Conservation (phyloP, 768 basidiomycete genomes). For the Erythrobasidium yunnanense region DNA sequence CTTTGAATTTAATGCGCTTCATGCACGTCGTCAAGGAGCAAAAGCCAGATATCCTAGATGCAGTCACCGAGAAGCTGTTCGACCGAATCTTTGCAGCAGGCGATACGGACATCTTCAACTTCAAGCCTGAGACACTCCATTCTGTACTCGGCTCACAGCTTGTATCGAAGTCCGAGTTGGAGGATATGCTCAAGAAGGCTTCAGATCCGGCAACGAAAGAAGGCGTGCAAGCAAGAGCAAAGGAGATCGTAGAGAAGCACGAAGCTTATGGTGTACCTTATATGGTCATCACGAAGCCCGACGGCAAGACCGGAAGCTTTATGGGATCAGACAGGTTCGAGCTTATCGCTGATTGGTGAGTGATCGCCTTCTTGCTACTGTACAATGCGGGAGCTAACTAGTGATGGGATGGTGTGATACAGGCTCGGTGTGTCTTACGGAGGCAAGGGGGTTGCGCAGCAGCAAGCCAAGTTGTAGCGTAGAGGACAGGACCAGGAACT, state of each 20-base stretch:
- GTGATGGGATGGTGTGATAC: no score
- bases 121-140: no score
- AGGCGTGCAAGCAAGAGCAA: not conserved
- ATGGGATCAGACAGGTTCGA: constrained; percentile 22
- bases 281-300: not conserved
- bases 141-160: not conserved
- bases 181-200: constrained; percentile 12
- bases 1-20: constrained; percentile 13
- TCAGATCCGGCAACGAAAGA: constrained; percentile 6
- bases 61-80: constrained; percentile 1
- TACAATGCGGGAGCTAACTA: not conserved
- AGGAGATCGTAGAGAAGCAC: constrained; percentile 8
- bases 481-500: no score
- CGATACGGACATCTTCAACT: not conserved
- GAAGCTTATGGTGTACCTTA: constrained; percentile 20
- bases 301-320: not conserved
- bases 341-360: constrained; percentile 18
- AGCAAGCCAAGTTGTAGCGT: constrained; percentile 10
- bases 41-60: not conserved
- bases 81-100: constrained; percentile 9
- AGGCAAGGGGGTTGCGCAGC: not conserved
- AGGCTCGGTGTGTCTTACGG: constrained; percentile 16
- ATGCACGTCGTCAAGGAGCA: not conserved
- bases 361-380: not conserved
- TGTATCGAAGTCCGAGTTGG: not conserved